phyloP scores from a whole-genome alignment of 148 eudicot genomes.

The Nepenthes mirabilis region DNA sequence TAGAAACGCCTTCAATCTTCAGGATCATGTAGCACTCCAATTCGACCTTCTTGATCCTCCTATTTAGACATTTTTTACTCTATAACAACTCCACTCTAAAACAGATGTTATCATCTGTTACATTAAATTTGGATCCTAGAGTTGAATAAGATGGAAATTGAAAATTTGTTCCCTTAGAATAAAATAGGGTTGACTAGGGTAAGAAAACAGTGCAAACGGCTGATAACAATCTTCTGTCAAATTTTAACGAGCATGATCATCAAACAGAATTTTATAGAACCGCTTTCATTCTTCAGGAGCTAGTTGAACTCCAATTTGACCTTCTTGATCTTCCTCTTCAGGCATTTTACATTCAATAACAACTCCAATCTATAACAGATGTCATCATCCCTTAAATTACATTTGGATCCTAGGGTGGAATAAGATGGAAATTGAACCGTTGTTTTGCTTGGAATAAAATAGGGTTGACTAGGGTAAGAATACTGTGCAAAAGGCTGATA shows the following conservation, averaged over 20 bases:
- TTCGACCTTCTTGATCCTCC: constrained; percentile 40
- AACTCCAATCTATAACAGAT: constrained; percentile 19
- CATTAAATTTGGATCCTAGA: too few species aligned
- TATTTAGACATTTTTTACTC: constrained; percentile 25
- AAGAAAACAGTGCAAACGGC: too few species aligned
- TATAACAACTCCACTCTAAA: constrained; percentile 21
- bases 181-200: too few species aligned
- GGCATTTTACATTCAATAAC: constrained; percentile 13
- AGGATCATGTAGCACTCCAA: constrained; percentile 68
- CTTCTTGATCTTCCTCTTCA: constrained; percentile 37
- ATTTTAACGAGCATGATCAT: constrained; percentile 25
- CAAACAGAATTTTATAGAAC: constrained; percentile 75
- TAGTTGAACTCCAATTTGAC: constrained; percentile 57
- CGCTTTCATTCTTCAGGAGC: constrained; percentile 89
- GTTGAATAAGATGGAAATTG: too few species aligned
- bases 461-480: too few species aligned
- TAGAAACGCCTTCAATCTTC: constrained; percentile 90
- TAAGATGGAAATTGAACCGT: too few species aligned
- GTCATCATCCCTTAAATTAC: too few species aligned
- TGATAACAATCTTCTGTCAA: not conserved
- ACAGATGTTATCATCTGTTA: too few species aligned
- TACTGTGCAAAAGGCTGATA: too few species aligned
- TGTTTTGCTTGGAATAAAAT: too few species aligned
- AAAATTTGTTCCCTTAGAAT: too few species aligned
- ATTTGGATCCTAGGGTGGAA: too few species aligned